These are phyloP conservation scores for Pleurotus salmoneostramineus DNA, from an alignment of 768 basidiomycete species.

Conservation along the genomic window DNA sequence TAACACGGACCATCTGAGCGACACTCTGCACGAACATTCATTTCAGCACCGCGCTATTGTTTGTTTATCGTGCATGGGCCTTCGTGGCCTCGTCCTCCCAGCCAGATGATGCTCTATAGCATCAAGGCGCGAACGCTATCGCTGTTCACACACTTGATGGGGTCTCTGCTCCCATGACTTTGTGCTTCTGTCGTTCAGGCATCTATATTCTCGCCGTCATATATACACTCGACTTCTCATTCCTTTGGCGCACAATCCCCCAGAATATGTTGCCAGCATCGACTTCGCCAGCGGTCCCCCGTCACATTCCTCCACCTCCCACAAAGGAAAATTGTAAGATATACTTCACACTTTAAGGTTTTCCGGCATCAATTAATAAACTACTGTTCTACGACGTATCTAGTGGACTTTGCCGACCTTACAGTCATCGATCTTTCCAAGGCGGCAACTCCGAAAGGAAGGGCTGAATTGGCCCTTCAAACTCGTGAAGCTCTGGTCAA, in stretches of 20 bases:
- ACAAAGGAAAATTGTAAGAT: slow-evolving; percentile 31
- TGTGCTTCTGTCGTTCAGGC: background rate
- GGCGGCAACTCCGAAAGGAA: slow-evolving; percentile 31
- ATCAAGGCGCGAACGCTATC: background rate
- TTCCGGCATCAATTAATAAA: background rate
- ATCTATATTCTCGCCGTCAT: background rate
- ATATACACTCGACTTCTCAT: background rate
- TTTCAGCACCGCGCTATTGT: too few relatives aligned
- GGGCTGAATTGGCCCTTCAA: slow-evolving; percentile 30
- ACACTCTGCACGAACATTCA: too few relatives aligned
- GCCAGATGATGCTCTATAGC: too few relatives aligned
- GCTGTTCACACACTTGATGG: background rate
- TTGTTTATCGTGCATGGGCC: too few relatives aligned
- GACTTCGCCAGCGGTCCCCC: slow-evolving; percentile 29
- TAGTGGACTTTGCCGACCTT: slow-evolving; percentile 42
- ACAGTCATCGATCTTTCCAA: slow-evolving; percentile 48
- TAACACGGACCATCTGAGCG: too few relatives aligned
- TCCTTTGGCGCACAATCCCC: background rate
- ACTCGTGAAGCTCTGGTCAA: slow-evolving; percentile 41
- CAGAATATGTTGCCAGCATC: background rate
- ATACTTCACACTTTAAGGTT: background rate
- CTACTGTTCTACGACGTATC: background rate
- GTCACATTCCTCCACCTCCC: slow-evolving; percentile 27
- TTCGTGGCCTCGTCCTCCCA: too few relatives aligned
- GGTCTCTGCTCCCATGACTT: background rate